Evolutionary conservation across 2,329 filamentous ascomycete genomes (phyloP).

Genomic region (Daldinia eschscholtzii): DNA sequence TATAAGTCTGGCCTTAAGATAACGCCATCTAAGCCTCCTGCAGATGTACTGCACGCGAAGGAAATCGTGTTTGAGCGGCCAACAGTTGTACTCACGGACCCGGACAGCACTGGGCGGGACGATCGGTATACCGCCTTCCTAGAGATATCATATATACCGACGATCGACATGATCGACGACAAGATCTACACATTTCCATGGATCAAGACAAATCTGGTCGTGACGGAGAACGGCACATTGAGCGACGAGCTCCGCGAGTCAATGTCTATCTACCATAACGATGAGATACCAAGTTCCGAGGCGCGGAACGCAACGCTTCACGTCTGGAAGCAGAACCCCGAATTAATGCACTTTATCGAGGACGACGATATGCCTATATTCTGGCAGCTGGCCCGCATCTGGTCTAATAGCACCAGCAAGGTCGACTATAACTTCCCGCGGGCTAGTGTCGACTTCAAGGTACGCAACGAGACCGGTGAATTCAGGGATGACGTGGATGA

Average conservation of each 20-base stretch:
- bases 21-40: conserved; percentile 15
- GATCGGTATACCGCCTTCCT: conserved; percentile 27
- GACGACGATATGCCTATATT: conserved; percentile 3
- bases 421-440: conserved; percentile 18
- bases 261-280: background rate
- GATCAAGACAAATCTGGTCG: conserved; percentile 25
- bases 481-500: background rate
- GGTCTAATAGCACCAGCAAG: conserved; percentile 18
- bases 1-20: conserved; percentile 30
- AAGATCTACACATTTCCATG: conserved; percentile 30
- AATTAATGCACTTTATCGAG: conserved; percentile 21
- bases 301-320: conserved; percentile 38
- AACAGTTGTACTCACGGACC: conserved; percentile 16
- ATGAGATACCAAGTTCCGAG: conserved; percentile 5
- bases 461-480: conserved; percentile 32
- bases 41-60: background rate
- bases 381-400: conserved; percentile 4
- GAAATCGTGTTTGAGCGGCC: background rate
- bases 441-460: conserved; percentile 32
- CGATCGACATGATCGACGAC: conserved; percentile 4
- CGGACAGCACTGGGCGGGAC: conserved; percentile 7
- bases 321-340: conserved; percentile 31
- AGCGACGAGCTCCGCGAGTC: conserved; percentile 11
- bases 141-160: conserved; percentile 21
- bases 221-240: conserved; percentile 24